Conservation (phyloP, 805 yeast genomes). For the Metschnikowia chrysomelidarum region DNA sequence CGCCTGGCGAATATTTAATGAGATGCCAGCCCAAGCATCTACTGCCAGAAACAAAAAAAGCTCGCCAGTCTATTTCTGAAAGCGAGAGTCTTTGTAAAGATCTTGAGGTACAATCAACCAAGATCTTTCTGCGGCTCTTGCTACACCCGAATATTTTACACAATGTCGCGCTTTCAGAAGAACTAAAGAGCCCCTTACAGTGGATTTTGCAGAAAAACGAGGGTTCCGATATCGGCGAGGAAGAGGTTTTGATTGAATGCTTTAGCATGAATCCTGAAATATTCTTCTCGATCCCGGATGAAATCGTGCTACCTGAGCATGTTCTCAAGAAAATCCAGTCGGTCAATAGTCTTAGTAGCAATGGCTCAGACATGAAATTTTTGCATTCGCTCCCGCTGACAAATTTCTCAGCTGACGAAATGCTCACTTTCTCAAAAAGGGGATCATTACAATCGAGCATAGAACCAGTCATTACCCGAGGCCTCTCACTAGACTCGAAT, state of each 20-base stretch:
- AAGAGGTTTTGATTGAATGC: constrained; percentile 22
- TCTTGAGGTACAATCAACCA: not conserved
- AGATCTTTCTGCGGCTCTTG: constrained; percentile 25
- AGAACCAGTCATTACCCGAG: not conserved
- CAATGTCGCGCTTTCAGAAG: constrained; percentile 25
- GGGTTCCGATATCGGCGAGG: constrained; percentile 17
- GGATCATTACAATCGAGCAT: constrained; percentile 5
- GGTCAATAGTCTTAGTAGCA: constrained; percentile 1
- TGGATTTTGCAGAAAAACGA: constrained; percentile 20
- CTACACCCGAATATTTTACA: constrained; percentile 49
- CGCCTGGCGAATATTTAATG: constrained; percentile 38
- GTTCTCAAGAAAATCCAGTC: constrained; percentile 9
- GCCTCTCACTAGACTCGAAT: constrained; percentile 1
- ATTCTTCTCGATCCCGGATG: constrained; percentile 16
- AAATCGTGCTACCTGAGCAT: constrained; percentile 6
- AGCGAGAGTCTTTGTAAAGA: not conserved
- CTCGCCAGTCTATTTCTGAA: not conserved
- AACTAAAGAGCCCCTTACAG: constrained; percentile 18
- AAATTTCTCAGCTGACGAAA: not conserved
- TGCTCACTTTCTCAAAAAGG: constrained; percentile 1
- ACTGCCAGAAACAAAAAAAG: constrained; percentile 13
- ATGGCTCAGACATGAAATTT: not conserved
- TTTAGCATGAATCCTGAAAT: constrained; percentile 21
- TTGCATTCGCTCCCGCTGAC: not conserved
- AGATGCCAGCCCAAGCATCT: constrained; percentile 19